Conservation (phyloP, 1,284 basidiomycete species). For the Sanguinoderma infundibulare region DNA sequence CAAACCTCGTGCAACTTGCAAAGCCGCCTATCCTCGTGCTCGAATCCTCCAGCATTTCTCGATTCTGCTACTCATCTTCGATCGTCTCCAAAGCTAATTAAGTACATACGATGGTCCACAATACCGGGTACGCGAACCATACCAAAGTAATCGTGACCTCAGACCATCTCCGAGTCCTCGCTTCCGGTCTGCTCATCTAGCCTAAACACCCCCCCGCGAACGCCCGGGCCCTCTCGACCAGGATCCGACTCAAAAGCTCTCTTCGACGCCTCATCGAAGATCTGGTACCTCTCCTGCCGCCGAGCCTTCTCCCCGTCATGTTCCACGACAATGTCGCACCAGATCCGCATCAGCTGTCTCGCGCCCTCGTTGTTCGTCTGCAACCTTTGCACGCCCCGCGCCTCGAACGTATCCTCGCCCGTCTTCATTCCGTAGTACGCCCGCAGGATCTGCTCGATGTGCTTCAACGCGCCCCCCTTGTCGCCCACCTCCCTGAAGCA, state of each 20-base stretch:
- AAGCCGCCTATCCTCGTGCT: too few species aligned
- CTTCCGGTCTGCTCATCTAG: too few species aligned
- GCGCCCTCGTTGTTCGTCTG: neutral
- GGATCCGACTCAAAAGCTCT: neutral
- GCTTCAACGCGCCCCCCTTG: neutral
- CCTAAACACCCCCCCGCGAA: too few species aligned
- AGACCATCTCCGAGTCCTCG: too few species aligned
- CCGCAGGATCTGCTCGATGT: neutral
- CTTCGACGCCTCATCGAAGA: neutral
- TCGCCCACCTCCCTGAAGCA: neutral
- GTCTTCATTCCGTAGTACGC: neutral
- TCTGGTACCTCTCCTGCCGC: neutral
- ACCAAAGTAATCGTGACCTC: too few species aligned
- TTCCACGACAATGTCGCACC: neutral
- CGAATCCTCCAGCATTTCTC: too few species aligned
- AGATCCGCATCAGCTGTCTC: constrained; percentile 8
- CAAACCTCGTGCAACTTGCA: too few species aligned
- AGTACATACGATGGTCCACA: too few species aligned
- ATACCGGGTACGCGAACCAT: too few species aligned
- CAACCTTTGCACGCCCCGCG: neutral
- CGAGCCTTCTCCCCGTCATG: neutral
- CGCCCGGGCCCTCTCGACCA: too few species aligned
- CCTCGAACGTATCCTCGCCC: neutral
- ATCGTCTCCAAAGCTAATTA: too few species aligned
- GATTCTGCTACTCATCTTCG: too few species aligned